A percentile compares a stretch with the other conserved stretches of the same genome.
Evolutionary conservation across 352 stramenopile genomes (phyloP).

Genomic region (Phytophthora ramorum): DNA sequence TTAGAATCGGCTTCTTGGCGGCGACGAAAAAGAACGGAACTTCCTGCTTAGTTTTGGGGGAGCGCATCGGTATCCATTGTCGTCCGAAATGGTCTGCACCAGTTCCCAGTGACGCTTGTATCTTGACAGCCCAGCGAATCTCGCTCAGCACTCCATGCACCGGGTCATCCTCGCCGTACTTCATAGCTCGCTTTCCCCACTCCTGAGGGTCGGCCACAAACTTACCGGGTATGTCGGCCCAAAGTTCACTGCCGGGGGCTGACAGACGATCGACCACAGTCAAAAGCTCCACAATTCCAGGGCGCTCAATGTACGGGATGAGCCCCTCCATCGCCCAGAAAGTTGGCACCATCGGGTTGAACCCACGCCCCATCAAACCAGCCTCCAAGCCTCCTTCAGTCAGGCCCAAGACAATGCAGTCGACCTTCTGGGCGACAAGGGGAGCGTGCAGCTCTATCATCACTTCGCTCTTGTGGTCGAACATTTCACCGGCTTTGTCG

Average conservation of each 20-base stretch:
- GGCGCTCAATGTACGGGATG: slow-evolving; percentile 31
- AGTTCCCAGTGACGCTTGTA: slow-evolving; percentile 21
- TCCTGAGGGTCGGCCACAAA: slow-evolving; percentile 8
- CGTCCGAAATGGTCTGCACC: slow-evolving; percentile 34
- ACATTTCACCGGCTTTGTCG: slow-evolving; percentile 30
- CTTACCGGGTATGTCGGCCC: slow-evolving; percentile 41
- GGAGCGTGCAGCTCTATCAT: slow-evolving; percentile 27
- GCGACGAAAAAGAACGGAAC: neutral
- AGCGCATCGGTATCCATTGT: slow-evolving; percentile 29
- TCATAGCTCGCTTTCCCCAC: slow-evolving; percentile 17
- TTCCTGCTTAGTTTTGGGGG: slow-evolving; percentile 1
- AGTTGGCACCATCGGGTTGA: slow-evolving; percentile 29
- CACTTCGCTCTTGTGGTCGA: slow-evolving; percentile 40
- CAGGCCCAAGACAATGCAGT: slow-evolving; percentile 44
- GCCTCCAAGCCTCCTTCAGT: slow-evolving; percentile 31
- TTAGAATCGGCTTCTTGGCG: no score
- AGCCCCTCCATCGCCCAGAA: slow-evolving; percentile 24
- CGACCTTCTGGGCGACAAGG: slow-evolving; percentile 32
- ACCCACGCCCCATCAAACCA: slow-evolving; percentile 30
- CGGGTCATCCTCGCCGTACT: slow-evolving; percentile 49
- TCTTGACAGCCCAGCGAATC: slow-evolving; percentile 25
- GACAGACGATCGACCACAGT: slow-evolving; percentile 46
- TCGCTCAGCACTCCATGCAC: slow-evolving; percentile 37
- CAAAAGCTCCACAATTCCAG: slow-evolving; percentile 38
- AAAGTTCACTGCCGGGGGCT: slow-evolving; percentile 39